Conservation (phyloP, 2,329 filamentous ascomycete species). For the Colletotrichum sp. region DNA sequence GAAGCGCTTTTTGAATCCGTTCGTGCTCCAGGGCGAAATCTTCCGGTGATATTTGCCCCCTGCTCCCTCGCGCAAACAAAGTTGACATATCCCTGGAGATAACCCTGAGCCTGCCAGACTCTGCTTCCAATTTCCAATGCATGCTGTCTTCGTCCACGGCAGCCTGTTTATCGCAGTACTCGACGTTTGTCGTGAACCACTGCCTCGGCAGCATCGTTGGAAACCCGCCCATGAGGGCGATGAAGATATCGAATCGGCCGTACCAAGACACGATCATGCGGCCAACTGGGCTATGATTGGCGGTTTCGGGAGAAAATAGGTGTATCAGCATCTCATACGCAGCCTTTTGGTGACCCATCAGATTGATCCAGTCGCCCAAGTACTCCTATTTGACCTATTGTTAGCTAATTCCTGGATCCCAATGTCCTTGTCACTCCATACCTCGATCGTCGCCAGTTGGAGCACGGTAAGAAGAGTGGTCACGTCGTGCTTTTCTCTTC, state of each 20-base stretch:
- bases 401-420: constrained; percentile 19
- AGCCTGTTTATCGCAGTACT: constrained; percentile 66
- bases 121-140: constrained; percentile 69
- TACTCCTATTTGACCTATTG: constrained; percentile 69
- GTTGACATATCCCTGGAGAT: constrained; percentile 82
- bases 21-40: constrained; percentile 69
- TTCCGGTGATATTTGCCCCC: constrained; percentile 66
- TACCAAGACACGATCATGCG: constrained; percentile 89
- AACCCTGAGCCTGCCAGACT: constrained; percentile 69
- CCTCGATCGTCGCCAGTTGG: constrained; percentile 92
- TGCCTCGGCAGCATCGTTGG: constrained; percentile 74
- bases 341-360: constrained; percentile 91
- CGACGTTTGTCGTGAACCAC: constrained; percentile 74
- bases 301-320: constrained; percentile 77
- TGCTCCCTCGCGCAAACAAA: constrained; percentile 72
- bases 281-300: constrained; percentile 72
- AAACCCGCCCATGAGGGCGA: constrained; percentile 81
- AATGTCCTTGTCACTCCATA: constrained; percentile 42
- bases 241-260: constrained; percentile 83
- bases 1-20: constrained; percentile 51
- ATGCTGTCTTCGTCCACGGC: constrained; percentile 60
- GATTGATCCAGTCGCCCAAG: constrained; percentile 92
- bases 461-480: constrained; percentile 85
- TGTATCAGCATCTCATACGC: constrained; percentile 81
- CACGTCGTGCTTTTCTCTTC: constrained; percentile 72